A percentile compares a stretch with the other conserved stretches of the same genome.
These are phyloP conservation scores for Arabidopsis arenosa DNA, from an alignment of 345 rosid genomes.

Conservation along the genomic window DNA sequence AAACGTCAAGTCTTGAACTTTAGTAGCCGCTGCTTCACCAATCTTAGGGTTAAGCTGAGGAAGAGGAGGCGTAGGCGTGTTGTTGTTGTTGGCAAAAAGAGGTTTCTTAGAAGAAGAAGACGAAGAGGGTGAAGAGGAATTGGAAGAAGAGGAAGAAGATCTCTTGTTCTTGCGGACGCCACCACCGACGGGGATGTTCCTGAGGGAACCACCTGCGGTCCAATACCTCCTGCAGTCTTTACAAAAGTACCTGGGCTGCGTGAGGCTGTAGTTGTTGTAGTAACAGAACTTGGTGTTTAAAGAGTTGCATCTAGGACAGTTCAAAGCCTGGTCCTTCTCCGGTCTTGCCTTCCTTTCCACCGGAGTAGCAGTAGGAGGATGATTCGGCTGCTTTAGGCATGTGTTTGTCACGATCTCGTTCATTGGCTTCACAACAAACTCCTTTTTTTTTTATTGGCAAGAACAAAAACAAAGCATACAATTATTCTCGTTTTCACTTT, in stretches of 20 bases:
- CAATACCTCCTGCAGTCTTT: constrained; percentile 90
- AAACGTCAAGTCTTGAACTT: constrained; percentile 68
- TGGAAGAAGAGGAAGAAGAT: constrained; percentile 51
- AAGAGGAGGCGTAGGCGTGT: constrained; percentile 39
- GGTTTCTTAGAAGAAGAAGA: constrained; percentile 54
- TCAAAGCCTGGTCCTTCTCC: constrained; percentile 65
- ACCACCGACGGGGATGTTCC: constrained; percentile 97
- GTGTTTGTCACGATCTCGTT: constrained; percentile 78
- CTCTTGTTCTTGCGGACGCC: constrained; percentile 92
- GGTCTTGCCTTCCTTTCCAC: constrained; percentile 73
- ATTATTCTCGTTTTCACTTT: constrained; percentile 1
- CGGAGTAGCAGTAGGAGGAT: constrained; percentile 14
- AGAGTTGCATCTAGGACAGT: constrained; percentile 93
- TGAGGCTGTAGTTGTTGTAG: constrained; percentile 82
- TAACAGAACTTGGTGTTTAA: constrained; percentile 88
- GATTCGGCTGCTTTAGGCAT: constrained; percentile 48
- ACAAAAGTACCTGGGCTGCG: constrained; percentile 92
- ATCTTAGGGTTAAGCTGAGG: constrained; percentile 49
- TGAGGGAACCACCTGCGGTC: constrained; percentile 96
- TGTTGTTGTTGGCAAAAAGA: constrained; percentile 54
- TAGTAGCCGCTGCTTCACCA: constrained; percentile 53
- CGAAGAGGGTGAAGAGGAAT: constrained; percentile 48
- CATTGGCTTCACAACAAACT: constrained; percentile 86
- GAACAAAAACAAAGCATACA: constrained; percentile 3
- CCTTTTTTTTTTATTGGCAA: constrained; percentile 47